Evolutionary conservation across 192 early-diverging fungal species (phyloP).

Genomic region (Coemansia biformis): DNA sequence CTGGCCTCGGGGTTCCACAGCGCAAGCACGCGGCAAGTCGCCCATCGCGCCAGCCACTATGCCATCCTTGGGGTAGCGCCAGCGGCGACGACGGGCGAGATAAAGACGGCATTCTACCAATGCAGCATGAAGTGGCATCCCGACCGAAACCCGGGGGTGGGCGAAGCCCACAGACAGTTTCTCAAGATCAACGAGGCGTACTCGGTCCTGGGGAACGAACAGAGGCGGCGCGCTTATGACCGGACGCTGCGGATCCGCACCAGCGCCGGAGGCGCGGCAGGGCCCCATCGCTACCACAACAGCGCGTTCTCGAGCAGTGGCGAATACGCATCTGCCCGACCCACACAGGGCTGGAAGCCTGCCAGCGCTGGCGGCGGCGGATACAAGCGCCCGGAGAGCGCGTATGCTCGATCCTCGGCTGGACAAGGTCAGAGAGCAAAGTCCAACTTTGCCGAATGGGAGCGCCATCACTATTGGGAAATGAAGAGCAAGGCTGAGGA

Average conservation of each 20-base stretch:
- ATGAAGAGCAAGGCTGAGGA: slow-evolving; percentile 24
- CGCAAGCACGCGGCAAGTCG: slow-evolving; percentile 1
- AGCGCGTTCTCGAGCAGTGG: slow-evolving; percentile 40
- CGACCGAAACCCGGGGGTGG: slow-evolving; percentile 65
- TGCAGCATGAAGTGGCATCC: slow-evolving; percentile 73
- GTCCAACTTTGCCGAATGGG: slow-evolving; percentile 52
- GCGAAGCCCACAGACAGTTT: slow-evolving; percentile 65
- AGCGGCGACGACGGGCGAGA: slow-evolving; percentile 23
- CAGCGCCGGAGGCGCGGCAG: slow-evolving; percentile 1
- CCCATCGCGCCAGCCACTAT: slow-evolving; percentile 37
- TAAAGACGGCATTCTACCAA: slow-evolving; percentile 44
- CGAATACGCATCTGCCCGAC: slow-evolving; percentile 36
- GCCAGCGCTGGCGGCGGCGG: not conserved
- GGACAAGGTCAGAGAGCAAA: slow-evolving; percentile 1
- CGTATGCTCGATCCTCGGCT: slow-evolving; percentile 14
- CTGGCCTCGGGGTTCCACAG: slow-evolving; percentile 13
- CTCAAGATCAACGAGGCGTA: slow-evolving; percentile 84
- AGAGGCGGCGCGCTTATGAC: slow-evolving; percentile 75
- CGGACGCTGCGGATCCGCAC: slow-evolving; percentile 40
- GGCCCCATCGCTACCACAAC: slow-evolving; percentile 16
- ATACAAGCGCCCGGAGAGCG: slow-evolving; percentile 21
- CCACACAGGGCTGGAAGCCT: not conserved
- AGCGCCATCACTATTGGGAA: slow-evolving; percentile 39
- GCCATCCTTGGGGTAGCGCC: slow-evolving; percentile 26
- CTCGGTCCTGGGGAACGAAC: slow-evolving; percentile 66